Conservation (phyloP, 768 basidiomycete species). For the Baorangia bicolor region DNA sequence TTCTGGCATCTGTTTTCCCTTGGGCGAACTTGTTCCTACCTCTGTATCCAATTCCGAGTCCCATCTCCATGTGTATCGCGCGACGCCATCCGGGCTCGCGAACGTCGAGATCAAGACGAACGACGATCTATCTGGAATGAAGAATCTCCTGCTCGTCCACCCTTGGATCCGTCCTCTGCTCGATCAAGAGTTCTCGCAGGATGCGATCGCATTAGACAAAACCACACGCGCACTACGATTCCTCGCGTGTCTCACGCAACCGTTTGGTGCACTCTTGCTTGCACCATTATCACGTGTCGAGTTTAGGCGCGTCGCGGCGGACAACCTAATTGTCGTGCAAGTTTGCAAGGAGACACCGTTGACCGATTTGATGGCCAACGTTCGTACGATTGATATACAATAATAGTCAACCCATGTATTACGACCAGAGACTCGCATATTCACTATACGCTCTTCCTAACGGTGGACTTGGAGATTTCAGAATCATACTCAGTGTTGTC, state of each 20-base stretch:
- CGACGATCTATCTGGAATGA: background rate
- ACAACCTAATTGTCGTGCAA: background rate
- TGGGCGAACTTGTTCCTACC: background rate
- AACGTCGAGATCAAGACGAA: constrained; percentile 4
- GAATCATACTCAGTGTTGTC: too few species aligned
- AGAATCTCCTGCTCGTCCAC: background rate
- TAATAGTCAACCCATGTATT: background rate
- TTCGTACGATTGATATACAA: background rate
- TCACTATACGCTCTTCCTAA: too few species aligned
- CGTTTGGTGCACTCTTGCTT: too few species aligned
- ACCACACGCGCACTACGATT: too few species aligned
- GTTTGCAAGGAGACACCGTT: background rate
- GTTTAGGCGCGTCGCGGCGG: constrained; percentile 6
- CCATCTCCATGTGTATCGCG: background rate
- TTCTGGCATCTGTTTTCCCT: background rate
- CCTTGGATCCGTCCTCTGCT: too few species aligned
- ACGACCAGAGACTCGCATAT: background rate
- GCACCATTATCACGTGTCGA: too few species aligned
- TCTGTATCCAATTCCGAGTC: background rate
- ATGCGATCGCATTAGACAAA: too few species aligned
- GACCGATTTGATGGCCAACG: background rate
- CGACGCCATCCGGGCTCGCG: background rate
- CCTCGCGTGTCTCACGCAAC: too few species aligned
- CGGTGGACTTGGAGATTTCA: too few species aligned
- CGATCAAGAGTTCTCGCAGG: too few species aligned